Evolutionary conservation across 1,284 basidiomycete species (phyloP).

Genomic region (Puccinia polysora): DNA sequence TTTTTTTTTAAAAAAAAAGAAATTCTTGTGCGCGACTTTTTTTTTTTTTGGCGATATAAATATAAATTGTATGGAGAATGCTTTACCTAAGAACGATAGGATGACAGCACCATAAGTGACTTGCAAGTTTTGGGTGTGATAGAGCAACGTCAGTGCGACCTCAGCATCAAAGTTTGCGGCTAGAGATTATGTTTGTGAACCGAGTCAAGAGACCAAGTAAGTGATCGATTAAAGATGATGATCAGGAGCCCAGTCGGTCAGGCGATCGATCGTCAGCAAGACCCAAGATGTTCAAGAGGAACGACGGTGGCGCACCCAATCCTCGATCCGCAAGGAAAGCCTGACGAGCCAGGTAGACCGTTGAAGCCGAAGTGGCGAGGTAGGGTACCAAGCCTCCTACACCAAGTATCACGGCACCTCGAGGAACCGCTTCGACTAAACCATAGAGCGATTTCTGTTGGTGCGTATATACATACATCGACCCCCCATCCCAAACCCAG

Average conservation of each 20-base stretch:
- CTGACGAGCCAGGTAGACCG: conserved; percentile 35
- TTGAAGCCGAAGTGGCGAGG: conserved; percentile 31
- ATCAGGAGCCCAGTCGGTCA: too few species aligned
- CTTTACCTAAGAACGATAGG: conserved; percentile 72
- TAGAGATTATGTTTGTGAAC: not conserved
- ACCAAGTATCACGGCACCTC: conserved; percentile 31
- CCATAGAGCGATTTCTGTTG: conserved; percentile 14
- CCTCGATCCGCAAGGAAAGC: conserved; percentile 22
- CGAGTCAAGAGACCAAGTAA: too few species aligned
- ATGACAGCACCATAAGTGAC: conserved; percentile 85
- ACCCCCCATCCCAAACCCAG: too few species aligned
- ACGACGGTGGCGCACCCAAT: conserved; percentile 3
- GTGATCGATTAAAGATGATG: too few species aligned
- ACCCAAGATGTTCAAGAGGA: not conserved
- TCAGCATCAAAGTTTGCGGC: conserved; percentile 32
- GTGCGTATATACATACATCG: too few species aligned
- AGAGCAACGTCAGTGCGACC: conserved; percentile 30
- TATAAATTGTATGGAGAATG: not conserved
- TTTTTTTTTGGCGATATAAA: too few species aligned
- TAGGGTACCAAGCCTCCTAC: conserved; percentile 33
- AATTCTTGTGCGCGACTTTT: not conserved
- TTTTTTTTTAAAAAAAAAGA: not conserved
- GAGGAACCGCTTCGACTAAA: conserved; percentile 23
- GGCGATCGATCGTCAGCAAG: not conserved
- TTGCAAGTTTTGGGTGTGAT: conserved; percentile 62